Conservation (phyloP, 257 asterid genomes). For the Nicotiana benthamiana region DNA sequence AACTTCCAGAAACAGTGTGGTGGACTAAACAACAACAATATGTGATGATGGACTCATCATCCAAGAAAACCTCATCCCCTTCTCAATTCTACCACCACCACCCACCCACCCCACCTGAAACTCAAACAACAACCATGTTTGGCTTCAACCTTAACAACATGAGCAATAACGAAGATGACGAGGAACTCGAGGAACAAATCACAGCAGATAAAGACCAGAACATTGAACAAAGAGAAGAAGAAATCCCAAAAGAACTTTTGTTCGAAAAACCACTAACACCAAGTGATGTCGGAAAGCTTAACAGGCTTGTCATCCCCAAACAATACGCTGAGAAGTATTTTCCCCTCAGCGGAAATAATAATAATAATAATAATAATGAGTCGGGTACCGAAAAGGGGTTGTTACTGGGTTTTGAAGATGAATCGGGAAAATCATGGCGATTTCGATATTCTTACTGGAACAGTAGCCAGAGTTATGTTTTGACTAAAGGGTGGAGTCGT, state of each 20-base stretch:
- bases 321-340: conserved; percentile 90
- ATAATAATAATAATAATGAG: conserved; percentile 4
- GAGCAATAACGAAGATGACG: conserved; percentile 27
- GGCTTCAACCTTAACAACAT: conserved; percentile 52
- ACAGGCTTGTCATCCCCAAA: conserved; percentile 89
- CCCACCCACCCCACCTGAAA: not conserved
- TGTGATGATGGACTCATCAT: conserved; percentile 22
- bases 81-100: conserved; percentile 4
- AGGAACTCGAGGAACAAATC: not conserved
- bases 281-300: conserved; percentile 91
- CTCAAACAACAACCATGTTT: conserved; percentile 8
- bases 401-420: conserved; percentile 71
- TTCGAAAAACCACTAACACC: conserved; percentile 93
- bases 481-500: conserved; percentile 96
- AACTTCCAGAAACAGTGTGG: conserved; percentile 42
- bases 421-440: conserved; percentile 67
- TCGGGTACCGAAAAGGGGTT: conserved; percentile 49
- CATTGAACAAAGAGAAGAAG: not conserved
- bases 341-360: conserved; percentile 35
- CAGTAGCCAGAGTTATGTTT: conserved; percentile 90
- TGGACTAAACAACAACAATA: conserved; percentile 32
- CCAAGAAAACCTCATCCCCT: conserved; percentile 23
- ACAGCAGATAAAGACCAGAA: not conserved
- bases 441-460: conserved; percentile 92
- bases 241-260: conserved; percentile 38